These are phyloP conservation scores for Helichrysum umbraculigerum DNA, from an alignment of 129 eudicot species.

Conservation along the genomic window DNA sequence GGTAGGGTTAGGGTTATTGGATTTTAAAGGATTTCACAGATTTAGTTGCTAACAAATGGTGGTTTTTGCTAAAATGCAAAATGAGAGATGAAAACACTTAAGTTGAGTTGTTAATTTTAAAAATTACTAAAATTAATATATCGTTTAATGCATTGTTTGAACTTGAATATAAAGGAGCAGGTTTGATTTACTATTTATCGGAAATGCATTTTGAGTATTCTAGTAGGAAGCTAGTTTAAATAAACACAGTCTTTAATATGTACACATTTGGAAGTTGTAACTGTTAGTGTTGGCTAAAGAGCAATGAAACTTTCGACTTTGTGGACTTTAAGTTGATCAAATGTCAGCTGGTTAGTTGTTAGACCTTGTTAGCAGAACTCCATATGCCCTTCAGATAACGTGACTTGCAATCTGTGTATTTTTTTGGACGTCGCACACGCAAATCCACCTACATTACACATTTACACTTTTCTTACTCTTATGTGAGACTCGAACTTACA, in stretches of 20 bases:
- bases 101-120: too few relatives aligned
- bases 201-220: too few relatives aligned
- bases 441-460: too few relatives aligned
- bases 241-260: too few relatives aligned
- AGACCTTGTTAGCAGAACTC: neutral
- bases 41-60: neutral
- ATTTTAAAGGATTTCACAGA: neutral
- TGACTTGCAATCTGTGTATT: neutral
- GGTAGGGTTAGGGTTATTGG: neutral
- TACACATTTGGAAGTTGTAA: too few relatives aligned
- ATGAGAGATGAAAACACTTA: too few relatives aligned
- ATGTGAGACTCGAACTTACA: too few relatives aligned
- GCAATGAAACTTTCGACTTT: neutral
- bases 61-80: neutral
- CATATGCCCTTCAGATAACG: neutral
- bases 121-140: too few relatives aligned
- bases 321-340: neutral
- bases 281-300: neutral
- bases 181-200: neutral
- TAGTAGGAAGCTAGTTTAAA: too few relatives aligned
- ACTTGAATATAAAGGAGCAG: neutral
- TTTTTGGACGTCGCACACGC: too few relatives aligned
- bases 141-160: too few relatives aligned
- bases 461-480: neutral
- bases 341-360: too few relatives aligned